Conservation (phyloP, 345 rosid genomes). For the Lepidium africanum region DNA sequence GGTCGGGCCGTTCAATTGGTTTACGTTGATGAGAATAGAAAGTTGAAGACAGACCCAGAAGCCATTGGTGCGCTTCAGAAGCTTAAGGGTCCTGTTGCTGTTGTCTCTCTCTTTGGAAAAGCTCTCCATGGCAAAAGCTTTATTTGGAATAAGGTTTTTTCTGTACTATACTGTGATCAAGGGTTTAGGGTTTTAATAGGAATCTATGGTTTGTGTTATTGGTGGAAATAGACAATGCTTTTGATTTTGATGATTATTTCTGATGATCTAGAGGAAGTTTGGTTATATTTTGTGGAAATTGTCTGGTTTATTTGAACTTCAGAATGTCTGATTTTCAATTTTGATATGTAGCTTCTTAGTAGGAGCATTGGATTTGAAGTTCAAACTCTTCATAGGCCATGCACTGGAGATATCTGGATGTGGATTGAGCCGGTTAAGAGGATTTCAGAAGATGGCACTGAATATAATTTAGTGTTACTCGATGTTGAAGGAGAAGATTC, state of each 20-base stretch:
- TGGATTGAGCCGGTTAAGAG: constrained; percentile 41
- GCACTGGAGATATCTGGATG: constrained; percentile 40
- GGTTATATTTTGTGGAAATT: neutral
- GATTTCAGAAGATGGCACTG: constrained; percentile 33
- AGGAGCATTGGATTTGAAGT: constrained; percentile 37
- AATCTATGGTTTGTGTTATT: neutral
- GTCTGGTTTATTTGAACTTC: neutral
- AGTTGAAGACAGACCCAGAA: constrained; percentile 36
- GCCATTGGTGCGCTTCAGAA: constrained; percentile 34
- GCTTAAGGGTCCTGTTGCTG: constrained; percentile 34
- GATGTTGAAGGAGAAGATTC: constrained; percentile 34
- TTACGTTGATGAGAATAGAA: constrained; percentile 35
- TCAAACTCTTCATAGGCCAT: constrained; percentile 28
- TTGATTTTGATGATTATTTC: neutral
- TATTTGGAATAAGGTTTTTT: constrained; percentile 33
- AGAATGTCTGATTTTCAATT: constrained; percentile 4
- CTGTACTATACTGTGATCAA: neutral
- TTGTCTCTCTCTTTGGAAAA: constrained; percentile 35
- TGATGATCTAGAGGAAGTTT: neutral
- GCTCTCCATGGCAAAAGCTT: constrained; percentile 32
- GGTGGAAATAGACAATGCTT: neutral
- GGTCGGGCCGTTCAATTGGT: constrained; percentile 32
- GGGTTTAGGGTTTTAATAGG: constrained; percentile 6
- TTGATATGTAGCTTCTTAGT: constrained; percentile 28
- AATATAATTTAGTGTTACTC: constrained; percentile 34